These are phyloP conservation scores for Penicillium sp. DNA, from an alignment of 2,329 filamentous ascomycete species.

Conservation along the genomic window DNA sequence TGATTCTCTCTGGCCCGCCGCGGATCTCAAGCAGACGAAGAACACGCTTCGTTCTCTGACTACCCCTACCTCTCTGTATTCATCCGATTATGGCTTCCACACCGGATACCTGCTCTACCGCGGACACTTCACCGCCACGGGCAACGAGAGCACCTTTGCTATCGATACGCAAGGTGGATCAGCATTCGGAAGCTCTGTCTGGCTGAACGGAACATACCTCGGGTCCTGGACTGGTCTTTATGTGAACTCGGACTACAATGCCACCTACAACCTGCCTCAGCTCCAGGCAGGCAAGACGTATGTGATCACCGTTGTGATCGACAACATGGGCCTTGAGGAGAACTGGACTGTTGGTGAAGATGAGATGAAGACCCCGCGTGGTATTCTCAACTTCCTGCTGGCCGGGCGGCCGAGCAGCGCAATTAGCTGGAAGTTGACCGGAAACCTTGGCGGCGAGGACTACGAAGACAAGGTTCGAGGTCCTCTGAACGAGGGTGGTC, in stretches of 20 bases:
- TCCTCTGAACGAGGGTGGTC: constrained; percentile 51
- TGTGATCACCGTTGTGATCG: constrained; percentile 60
- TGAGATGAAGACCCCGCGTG: constrained; percentile 50
- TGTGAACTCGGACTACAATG: constrained; percentile 43
- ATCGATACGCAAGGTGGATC: constrained; percentile 57
- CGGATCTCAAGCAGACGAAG: constrained; percentile 51
- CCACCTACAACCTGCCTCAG: constrained; percentile 49
- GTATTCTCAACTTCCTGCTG: constrained; percentile 43
- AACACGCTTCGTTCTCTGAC: no score
- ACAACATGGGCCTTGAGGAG: constrained; percentile 64
- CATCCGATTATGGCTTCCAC: constrained; percentile 65
- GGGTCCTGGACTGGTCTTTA: constrained; percentile 56
- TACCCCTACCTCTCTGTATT: constrained; percentile 61
- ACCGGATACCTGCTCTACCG: constrained; percentile 61
- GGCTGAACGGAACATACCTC: constrained; percentile 55
- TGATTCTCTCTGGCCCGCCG: constrained; percentile 58
- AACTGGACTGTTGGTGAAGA: constrained; percentile 54
- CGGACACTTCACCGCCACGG: constrained; percentile 58
- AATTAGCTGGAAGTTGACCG: constrained; percentile 50
- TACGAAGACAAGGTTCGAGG: constrained; percentile 46
- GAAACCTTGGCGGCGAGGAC: constrained; percentile 50
- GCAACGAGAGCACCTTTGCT: constrained; percentile 50
- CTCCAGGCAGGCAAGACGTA: constrained; percentile 47
- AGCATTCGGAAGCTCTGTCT: constrained; percentile 59
- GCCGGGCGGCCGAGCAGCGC: constrained; percentile 30